Evolutionary conservation across 257 asterid species (phyloP), one percentile per base, ranked within the genome.

Genomic region (Solanum paucissectum): DNA sequence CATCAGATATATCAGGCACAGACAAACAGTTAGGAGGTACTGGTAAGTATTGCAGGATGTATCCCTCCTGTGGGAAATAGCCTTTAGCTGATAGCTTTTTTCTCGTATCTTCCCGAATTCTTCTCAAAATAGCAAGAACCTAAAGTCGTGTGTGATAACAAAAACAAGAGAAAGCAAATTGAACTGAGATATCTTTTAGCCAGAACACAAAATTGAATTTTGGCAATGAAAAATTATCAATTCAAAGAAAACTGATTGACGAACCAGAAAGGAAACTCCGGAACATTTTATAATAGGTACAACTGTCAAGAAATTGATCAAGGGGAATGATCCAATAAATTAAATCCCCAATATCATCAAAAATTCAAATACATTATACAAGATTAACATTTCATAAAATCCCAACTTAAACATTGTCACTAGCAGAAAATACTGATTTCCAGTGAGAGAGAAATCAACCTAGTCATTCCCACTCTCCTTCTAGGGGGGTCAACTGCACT

Each of bases 21-120:
- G 98, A 97, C 91, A 97, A 94, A 90, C 98, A 97, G 91, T 97
- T 97, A 25, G 99, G 99, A 89, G 99, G 99, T 83, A 97, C 99
- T 9, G 99, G 98, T 75, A 97, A 92, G 89, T 90, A 90, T 90
- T 93, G 95, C 91, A 97, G 89, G 83, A 95, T 89, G 77, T 93
- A 97, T 89, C 99, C 99, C 44, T 95, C 99, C 89, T 97, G 99
- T 37, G 96, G 98, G 46, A 90, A 93, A 92, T 90, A 95, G 58
- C 96, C 95, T 91, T 93, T 95, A 9, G 94, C 94, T 23, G 88
- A 81, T 66, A 97, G 96, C 91, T 93, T 94, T 87, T 89, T 95
- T 58, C 88, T 91, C 83, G 98, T 93, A 68, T 91, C 99, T 62
- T 83, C 88, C 79, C 98, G 95, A n/a, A 95, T 60, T 89, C 92